Conservation (phyloP, 2,329 filamentous ascomycete genomes). For the Colletotrichum sp. region DNA sequence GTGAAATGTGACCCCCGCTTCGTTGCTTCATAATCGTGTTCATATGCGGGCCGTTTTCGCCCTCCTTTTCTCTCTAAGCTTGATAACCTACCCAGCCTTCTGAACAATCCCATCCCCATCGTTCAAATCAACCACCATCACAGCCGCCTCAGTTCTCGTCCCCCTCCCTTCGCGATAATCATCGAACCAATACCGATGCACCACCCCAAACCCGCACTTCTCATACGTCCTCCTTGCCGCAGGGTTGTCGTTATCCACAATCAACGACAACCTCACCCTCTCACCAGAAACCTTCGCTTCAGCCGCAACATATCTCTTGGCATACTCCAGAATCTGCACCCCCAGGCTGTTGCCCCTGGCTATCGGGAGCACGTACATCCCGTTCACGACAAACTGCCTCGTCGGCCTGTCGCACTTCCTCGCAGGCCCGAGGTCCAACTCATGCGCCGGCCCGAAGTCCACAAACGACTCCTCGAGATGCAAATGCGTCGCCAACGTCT, state of each 20-base stretch:
- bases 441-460: background rate
- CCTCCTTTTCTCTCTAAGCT: background rate
- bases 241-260: conserved; percentile 12
- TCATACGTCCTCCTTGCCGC: background rate
- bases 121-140: conserved; percentile 2
- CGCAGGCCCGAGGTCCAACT: background rate
- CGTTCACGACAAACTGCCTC: background rate
- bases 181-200: conserved; percentile 18
- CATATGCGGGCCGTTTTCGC: background rate
- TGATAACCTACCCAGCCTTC: background rate
- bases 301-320: background rate
- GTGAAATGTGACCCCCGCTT: background rate
- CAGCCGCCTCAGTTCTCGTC: conserved; percentile 7
- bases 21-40: background rate
- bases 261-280: background rate
- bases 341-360: background rate
- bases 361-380: conserved; percentile 11
- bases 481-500: background rate
- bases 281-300: background rate
- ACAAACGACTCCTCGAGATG: background rate
- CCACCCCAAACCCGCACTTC: background rate
- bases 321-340: background rate
- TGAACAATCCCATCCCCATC: background rate
- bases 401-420: too few relatives aligned
- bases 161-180: background rate